Conservation (phyloP, 768 basidiomycete species). For the Coprinellus micaceus region DNA sequence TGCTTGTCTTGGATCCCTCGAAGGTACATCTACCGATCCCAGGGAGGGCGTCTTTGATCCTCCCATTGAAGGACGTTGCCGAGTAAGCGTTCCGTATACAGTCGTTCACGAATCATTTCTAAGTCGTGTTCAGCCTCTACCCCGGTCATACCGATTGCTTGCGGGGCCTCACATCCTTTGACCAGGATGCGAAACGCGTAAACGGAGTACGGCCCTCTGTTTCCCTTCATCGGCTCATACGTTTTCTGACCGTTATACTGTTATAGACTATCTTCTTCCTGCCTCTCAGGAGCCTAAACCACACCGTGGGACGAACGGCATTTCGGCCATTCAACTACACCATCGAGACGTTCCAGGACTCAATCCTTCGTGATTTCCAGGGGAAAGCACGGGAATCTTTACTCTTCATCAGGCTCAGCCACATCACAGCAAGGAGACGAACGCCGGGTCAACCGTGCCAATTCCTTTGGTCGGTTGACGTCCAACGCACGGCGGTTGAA, state of each 20-base stretch:
- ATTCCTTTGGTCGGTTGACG: constrained; percentile 22
- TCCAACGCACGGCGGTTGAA: constrained; percentile 13
- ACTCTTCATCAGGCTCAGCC: constrained; percentile 37
- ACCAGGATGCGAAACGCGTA: constrained; percentile 19
- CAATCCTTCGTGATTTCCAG: constrained; percentile 30
- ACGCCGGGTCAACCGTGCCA: constrained; percentile 4
- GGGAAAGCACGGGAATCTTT: constrained; percentile 32
- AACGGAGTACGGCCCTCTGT: constrained; percentile 33
- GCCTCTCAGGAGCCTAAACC: constrained; percentile 33
- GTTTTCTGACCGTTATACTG: neutral
- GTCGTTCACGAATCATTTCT: neutral
- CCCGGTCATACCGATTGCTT: constrained; percentile 38
- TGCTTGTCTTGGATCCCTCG: constrained; percentile 45
- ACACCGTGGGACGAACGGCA: constrained; percentile 17
- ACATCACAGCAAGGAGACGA: constrained; percentile 26
- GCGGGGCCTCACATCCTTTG: constrained; percentile 39
- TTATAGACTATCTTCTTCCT: constrained; percentile 46
- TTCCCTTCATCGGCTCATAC: neutral
- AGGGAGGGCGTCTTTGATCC: constrained; percentile 24
- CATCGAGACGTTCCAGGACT: constrained; percentile 14
- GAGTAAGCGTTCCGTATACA: neutral
- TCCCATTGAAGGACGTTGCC: constrained; percentile 33
- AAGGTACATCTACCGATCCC: constrained; percentile 35
- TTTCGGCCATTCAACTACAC: constrained; percentile 24
- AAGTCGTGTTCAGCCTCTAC: constrained; percentile 30